Base-by-base conservation (phyloP, 805 yeast species). In the Lipomyces spencermartinsiae region DNA sequence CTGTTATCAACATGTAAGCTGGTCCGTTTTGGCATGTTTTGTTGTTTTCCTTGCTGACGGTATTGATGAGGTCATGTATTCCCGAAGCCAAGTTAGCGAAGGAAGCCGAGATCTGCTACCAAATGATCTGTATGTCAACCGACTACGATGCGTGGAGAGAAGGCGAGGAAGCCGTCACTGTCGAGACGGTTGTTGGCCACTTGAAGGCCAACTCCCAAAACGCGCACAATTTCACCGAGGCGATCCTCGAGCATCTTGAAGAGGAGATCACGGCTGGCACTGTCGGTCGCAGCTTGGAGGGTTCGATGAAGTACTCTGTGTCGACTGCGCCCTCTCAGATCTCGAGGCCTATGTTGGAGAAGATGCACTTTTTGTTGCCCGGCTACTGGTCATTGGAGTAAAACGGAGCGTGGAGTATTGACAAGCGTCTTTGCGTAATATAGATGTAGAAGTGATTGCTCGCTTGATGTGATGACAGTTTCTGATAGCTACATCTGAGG, bases 121-220 rank as follows among this genome's bases (percentile, higher is more conserved):
- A 94, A 80, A 95, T 95, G 98, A 86, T 95, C 72, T 95, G 99
- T 81, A 95, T 95, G 99, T 89, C 97, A 0, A 95, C 99, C 2
- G 99, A 95, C 79, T 95, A 95, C 80, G 99, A 95, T 78, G 97
- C 99, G 31, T 95, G 99, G 99, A 91, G 93, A 77, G 97, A 90
- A 75, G 87, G 86, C 63, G 98, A 89, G 77, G 98, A 94, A 76
- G 94, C 98, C 1, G 99, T 95, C 59, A 93, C 98, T 8, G 98
- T 95, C n/a, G 98, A 93, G 81, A 90, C 97, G 4, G 97, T 95
- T 55, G 93, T 95, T 61, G 92, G 97, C 64, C 91, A 95, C 78
- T 84, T 94, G 77, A 86, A 69, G 68, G 95, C 97, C 68, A 95
- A 95, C 81, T 84, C 91, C 62, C 89, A 86, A 49, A 94, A 94